Percentiles rank a stretch among this genome's conserved stretches.
These are phyloP conservation scores for Aspergillus panamensis DNA, from an alignment of 495 filamentous ascomycete species.

Conservation along the genomic window DNA sequence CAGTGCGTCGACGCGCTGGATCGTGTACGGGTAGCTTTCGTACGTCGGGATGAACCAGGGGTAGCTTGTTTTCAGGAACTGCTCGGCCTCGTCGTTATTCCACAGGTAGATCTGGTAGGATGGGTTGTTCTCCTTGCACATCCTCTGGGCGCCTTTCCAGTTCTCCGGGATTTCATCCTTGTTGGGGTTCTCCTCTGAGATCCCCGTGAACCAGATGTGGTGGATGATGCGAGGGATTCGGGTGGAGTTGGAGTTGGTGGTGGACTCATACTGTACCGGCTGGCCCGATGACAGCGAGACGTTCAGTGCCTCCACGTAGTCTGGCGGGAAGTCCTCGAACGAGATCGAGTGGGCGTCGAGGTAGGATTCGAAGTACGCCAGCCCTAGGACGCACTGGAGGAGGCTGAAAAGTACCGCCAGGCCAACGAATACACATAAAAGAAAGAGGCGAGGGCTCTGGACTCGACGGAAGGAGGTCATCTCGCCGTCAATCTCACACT, in stretches of 20 bases:
- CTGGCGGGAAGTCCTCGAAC: not conserved
- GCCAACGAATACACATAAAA: not conserved
- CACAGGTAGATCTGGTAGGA: conserved; percentile 11
- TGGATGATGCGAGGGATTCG: conserved; percentile 9
- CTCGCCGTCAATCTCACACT: too few species aligned
- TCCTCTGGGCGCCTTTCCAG: not conserved
- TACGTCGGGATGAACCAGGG: conserved; percentile 69
- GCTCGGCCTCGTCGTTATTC: conserved; percentile 21
- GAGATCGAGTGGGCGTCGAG: not conserved
- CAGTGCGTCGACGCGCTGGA: conserved; percentile 69
- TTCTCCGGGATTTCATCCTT: not conserved
- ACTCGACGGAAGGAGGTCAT: too few species aligned
- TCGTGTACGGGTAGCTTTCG: conserved; percentile 60
- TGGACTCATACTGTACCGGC: not conserved
- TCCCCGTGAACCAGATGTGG: not conserved
- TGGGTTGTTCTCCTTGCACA: conserved; percentile 1
- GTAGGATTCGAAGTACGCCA: not conserved
- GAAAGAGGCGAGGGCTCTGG: too few species aligned
- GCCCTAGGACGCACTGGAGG: not conserved
- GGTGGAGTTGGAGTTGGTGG: not conserved
- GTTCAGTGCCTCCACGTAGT: conserved; percentile 9
- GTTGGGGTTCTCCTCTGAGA: not conserved
- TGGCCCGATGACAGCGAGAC: not conserved
- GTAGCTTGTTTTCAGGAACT: conserved; percentile 59
- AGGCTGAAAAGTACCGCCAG: not conserved